phyloP scores from a whole-genome alignment of 1,139 yeast species.

The Protomyces gravidus region DNA sequence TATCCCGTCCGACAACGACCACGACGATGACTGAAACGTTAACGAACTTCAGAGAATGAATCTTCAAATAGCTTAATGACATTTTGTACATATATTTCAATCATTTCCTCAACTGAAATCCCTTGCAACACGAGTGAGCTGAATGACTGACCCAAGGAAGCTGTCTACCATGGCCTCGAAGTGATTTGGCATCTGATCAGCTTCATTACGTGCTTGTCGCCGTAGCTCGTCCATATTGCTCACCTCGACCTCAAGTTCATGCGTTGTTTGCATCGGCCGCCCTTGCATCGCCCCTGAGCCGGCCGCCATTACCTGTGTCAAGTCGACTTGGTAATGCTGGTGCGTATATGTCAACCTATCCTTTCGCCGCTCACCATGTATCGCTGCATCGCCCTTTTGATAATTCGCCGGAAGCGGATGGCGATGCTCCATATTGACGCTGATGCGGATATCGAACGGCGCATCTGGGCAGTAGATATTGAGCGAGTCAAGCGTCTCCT shows the following conservation, averaged over 20 bases:
- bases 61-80: not conserved
- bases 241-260: constrained; percentile 28
- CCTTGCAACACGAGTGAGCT: constrained; percentile 3
- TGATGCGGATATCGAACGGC: constrained; percentile 32
- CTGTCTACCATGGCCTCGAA: constrained; percentile 16
- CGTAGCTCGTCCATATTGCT: constrained; percentile 21
- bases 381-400: constrained; percentile 4
- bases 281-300: not conserved
- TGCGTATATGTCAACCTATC: constrained; percentile 30
- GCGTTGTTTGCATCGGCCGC: not conserved
- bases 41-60: not conserved
- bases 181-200: constrained; percentile 17
- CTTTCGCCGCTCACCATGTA: constrained; percentile 27
- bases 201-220: constrained; percentile 17
- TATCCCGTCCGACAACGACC: not conserved
- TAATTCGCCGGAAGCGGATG: not conserved
- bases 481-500: constrained; percentile 31
- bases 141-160: constrained; percentile 18
- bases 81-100: not conserved
- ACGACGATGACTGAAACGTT: constrained; percentile 5
- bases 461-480: constrained; percentile 31
- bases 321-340: constrained; percentile 28
- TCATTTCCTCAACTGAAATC: not conserved
- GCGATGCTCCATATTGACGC: constrained; percentile 32
- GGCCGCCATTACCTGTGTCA: constrained; percentile 28